phyloP scores from a whole-genome alignment of 768 basidiomycete species.

The Phylloporus rhodoxanthus region DNA sequence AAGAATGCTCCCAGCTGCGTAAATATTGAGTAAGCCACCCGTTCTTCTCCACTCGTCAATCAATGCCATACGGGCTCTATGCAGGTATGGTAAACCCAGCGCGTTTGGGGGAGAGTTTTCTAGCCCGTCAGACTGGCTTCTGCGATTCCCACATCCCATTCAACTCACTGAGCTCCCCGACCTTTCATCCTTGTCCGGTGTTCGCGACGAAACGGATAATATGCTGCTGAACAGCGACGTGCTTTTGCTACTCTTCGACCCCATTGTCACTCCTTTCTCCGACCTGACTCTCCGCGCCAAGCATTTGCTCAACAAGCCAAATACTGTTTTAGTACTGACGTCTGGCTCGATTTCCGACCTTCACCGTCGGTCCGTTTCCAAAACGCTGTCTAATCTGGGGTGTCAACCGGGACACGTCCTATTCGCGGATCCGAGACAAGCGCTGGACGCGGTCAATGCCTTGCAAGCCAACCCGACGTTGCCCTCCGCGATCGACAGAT shows the following conservation, averaged over 20 bases:
- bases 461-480: conserved; percentile 45
- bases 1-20: conserved; percentile 23
- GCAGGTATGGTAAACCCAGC: conserved; percentile 22
- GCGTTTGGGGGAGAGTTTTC: conserved; percentile 26
- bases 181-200: conserved; percentile 13
- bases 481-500: conserved; percentile 50
- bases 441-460: conserved; percentile 45
- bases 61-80: background rate
- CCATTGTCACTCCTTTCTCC: conserved; percentile 45
- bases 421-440: conserved; percentile 55
- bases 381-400: conserved; percentile 18
- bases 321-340: conserved; percentile 42
- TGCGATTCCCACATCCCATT: conserved; percentile 47
- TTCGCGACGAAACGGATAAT: conserved; percentile 13
- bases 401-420: conserved; percentile 32
- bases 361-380: conserved; percentile 15
- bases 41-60: background rate
- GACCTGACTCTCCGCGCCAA: conserved; percentile 26
- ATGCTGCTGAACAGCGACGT: conserved; percentile 45
- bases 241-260: conserved; percentile 59
- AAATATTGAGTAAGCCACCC: conserved; percentile 23
- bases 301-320: conserved; percentile 32
- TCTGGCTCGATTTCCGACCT: conserved; percentile 20
- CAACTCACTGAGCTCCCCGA: conserved; percentile 40
- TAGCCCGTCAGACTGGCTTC: conserved; percentile 50